A percentile compares a stretch with the other conserved stretches of the same genome.
phyloP scores from a whole-genome alignment of 352 stramenopile genomes.

The Hyaloperonospora brassicae region DNA sequence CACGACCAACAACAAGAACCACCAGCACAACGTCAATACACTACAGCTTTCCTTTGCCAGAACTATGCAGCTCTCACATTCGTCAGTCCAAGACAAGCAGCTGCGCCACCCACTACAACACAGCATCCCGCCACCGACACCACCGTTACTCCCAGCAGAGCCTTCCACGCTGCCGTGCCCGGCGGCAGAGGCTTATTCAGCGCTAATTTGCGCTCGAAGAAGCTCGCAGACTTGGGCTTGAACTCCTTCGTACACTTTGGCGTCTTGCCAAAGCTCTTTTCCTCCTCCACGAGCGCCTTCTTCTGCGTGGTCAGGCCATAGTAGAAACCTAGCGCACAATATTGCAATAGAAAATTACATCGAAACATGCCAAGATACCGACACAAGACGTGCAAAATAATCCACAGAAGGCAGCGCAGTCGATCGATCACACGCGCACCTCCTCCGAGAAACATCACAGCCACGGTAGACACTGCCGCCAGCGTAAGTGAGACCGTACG shows the following conservation, averaged over 20 bases:
- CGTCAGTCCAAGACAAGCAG: constrained; percentile 27
- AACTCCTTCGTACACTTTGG: constrained; percentile 16
- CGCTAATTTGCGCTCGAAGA: constrained; percentile 35
- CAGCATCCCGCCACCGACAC: constrained; percentile 35
- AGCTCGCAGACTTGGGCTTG: constrained; percentile 21
- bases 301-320: constrained; percentile 44
- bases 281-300: constrained; percentile 30
- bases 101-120: constrained; percentile 28
- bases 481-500: constrained; percentile 17
- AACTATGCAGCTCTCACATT: constrained; percentile 25
- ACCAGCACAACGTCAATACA: background rate
- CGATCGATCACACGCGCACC: constrained; percentile 14
- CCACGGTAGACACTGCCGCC: constrained; percentile 30
- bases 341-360: constrained; percentile 12
- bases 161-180: constrained; percentile 32
- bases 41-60: too few species aligned
- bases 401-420: background rate
- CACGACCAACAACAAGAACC: constrained; percentile 9
- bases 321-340: constrained; percentile 46
- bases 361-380: constrained; percentile 4
- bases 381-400: background rate
- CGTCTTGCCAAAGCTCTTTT: constrained; percentile 16
- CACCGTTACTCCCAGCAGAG: constrained; percentile 42
- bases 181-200: constrained; percentile 34
- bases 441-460: constrained; percentile 35